Percentiles rank a stretch among this genome's conserved stretches.
Evolutionary conservation across 1,284 basidiomycete species (phyloP).

Genomic region (Malassezia restricta): DNA sequence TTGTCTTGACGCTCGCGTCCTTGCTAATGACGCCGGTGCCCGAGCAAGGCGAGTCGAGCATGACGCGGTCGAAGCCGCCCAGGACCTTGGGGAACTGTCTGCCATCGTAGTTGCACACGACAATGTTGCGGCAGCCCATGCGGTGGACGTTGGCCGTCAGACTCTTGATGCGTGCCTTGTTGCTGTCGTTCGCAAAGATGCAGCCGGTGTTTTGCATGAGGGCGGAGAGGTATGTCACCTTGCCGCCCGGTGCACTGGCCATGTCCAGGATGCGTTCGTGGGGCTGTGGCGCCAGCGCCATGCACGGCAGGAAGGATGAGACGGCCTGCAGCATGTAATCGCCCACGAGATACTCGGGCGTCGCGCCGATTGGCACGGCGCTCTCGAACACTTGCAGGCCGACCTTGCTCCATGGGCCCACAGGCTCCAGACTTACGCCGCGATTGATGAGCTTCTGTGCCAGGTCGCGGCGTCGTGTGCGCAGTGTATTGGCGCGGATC

Average conservation of each 20-base stretch:
- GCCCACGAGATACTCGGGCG: constrained; percentile 95
- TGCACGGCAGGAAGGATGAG: constrained; percentile 96
- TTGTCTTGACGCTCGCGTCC: constrained; percentile 91
- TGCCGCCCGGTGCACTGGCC: constrained; percentile 96
- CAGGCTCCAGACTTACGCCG: constrained; percentile 80
- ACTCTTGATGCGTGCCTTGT: constrained; percentile 88
- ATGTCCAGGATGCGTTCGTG: constrained; percentile 92
- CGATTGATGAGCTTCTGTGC: constrained; percentile 89
- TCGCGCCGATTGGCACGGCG: constrained; percentile 79
- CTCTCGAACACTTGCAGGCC: constrained; percentile 96
- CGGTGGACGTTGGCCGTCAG: constrained; percentile 92
- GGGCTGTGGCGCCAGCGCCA: constrained; percentile 82
- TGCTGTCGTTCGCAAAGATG: constrained; percentile 95
- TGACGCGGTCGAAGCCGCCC: constrained; percentile 90
- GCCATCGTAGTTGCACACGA: constrained; percentile 93
- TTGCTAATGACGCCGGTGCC: constrained; percentile 98
- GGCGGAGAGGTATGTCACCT: constrained; percentile 58
- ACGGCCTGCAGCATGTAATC: constrained; percentile 99
- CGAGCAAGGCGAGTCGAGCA: constrained; percentile 93
- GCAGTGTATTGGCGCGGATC: constrained; percentile 92
- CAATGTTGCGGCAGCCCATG: constrained; percentile 93
- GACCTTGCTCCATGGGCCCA: constrained; percentile 97
- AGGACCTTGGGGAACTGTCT: constrained; percentile 99
- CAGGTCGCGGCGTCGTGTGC: constrained; percentile 81
- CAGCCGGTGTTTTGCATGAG: constrained; percentile 93